A percentile compares a stretch with the other conserved stretches of the same genome.
These are phyloP conservation scores for Xylaria flabelliformis DNA, from an alignment of 495 filamentous ascomycete species.

Conservation along the genomic window DNA sequence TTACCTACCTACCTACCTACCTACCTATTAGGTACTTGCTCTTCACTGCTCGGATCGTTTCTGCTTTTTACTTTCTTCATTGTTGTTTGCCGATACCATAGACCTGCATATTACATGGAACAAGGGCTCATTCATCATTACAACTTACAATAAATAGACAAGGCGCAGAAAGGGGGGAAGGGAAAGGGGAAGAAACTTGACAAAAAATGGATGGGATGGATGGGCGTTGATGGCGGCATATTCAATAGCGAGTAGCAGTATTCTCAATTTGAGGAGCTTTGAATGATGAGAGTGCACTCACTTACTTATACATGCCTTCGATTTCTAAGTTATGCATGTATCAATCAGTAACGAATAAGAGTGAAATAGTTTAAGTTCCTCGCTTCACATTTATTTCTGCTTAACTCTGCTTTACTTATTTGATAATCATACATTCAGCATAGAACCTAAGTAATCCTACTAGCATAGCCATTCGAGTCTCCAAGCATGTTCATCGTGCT, in stretches of 20 bases:
- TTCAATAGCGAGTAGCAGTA: neutral
- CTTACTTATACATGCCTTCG: neutral
- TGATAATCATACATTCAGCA: conserved; percentile 3
- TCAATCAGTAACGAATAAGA: neutral
- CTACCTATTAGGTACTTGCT: neutral
- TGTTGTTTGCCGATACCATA: conserved; percentile 17
- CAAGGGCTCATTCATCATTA: neutral
- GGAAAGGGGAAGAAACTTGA: neutral
- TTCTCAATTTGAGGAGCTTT: neutral
- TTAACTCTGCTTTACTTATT: neutral
- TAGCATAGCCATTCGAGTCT: conserved; percentile 7
- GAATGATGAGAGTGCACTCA: neutral
- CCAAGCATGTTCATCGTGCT: neutral
- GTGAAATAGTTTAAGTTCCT: neutral
- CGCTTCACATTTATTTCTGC: neutral
- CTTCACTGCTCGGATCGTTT: conserved; percentile 1
- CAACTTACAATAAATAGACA: conserved; percentile 3
- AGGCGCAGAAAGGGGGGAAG: conserved; percentile 17
- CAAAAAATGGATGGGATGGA: neutral
- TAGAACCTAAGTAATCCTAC: conserved; percentile 8
- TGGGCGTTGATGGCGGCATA: neutral
- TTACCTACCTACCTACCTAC: neutral
- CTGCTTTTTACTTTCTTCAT: neutral
- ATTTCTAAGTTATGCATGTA: neutral
- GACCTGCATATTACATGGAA: conserved; percentile 22